Evolutionary conservation across 345 rosid species (phyloP), one percentile per base, ranked within the genome.

Genomic region (Angophora floribunda): DNA sequence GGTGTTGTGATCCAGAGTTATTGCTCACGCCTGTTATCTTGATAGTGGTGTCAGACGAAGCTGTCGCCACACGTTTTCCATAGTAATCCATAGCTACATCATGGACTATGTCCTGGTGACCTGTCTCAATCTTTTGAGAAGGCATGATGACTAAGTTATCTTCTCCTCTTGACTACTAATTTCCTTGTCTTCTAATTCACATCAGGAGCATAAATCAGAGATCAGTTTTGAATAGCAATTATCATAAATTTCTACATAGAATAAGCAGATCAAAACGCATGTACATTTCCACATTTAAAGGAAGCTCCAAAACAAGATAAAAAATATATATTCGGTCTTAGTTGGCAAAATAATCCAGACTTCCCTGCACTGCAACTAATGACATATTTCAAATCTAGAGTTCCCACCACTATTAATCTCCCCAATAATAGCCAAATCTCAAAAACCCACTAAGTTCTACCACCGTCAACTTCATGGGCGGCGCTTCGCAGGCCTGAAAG

Each of bases 11-110:
- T 87, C 91, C 91, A 79, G 91, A 89, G 91, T 65, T 89, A 78
- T 89, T 93, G 91, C 91, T 90, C 17, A 95, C 90, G 7, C 95
- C 95, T 32, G 92, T 90, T 6, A 95, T 92, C 93, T 90, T 95
- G 87, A 95, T 89, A 13, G 95, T 93, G 88, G 90, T 55, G 87
- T 95, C 96, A 57, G 95, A 94, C 14, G 94, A 95, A 36, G 95
- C 95, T 41, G 96, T 93, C 4, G 95, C 96, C 86, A 95, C 16
- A 7, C 96, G 92, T 89, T 94, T 95, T 57, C 96, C 96, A 57
- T 95, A 95, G 91, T 95, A 94, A 90, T 95, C 95, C 95, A 94
- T 94, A 86, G 92, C 92, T 47, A 94, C 95, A 86, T 95, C 96
- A 82, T 95, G 95, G 88, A 95, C 91, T 41, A 52, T 57, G 87